These are phyloP conservation scores for Epithele typhae DNA, from an alignment of 768 basidiomycete genomes.

Conservation along the genomic window DNA sequence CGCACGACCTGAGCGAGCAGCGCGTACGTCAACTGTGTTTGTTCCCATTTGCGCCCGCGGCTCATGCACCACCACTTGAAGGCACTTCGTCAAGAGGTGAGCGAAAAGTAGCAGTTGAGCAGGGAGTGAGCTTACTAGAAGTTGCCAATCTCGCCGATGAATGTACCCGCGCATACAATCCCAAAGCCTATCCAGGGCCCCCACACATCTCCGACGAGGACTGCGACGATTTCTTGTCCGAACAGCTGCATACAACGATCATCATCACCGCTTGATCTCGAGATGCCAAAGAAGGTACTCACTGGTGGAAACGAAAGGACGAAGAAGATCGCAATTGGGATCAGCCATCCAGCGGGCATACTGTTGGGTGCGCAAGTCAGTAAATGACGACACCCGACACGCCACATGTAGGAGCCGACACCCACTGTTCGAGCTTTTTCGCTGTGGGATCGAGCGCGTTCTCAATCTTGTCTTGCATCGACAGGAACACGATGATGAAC, in stretches of 20 bases:
- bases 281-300: background rate
- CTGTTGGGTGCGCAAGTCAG: conserved; percentile 4
- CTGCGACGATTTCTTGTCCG: conserved; percentile 87
- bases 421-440: conserved; percentile 56
- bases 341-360: conserved; percentile 31
- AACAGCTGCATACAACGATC: conserved; percentile 49
- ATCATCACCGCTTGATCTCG: background rate
- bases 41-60: conserved; percentile 62
- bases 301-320: conserved; percentile 37
- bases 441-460: conserved; percentile 60
- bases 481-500: conserved; percentile 32
- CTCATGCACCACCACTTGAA: conserved; percentile 79
- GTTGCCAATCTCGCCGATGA: conserved; percentile 81
- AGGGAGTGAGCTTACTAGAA: conserved; percentile 56
- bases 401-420: conserved; percentile 7
- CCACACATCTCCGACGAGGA: conserved; percentile 88
- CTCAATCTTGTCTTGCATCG: conserved; percentile 54
- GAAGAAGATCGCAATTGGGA: conserved; percentile 40
- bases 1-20: conserved; percentile 57
- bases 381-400: too few relatives aligned
- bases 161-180: conserved; percentile 78
- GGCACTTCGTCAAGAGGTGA: conserved; percentile 39
- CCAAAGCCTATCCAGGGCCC: conserved; percentile 82
- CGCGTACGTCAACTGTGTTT: conserved; percentile 39
- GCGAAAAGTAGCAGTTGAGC: background rate